Evolutionary conservation across 75 land plant genomes (phyloP).

Genomic region (Larix kaempferi): DNA sequence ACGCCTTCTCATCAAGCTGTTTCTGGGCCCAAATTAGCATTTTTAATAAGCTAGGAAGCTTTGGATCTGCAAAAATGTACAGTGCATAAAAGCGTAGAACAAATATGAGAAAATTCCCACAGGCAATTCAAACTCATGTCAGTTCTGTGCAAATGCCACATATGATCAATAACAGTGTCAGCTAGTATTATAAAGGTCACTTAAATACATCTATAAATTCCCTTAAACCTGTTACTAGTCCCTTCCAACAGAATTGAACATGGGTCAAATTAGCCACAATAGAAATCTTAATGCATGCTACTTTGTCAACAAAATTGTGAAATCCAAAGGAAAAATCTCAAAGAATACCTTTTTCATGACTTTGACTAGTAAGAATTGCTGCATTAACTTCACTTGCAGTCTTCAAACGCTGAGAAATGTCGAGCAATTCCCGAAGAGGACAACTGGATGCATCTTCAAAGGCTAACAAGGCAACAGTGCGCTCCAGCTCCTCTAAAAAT

Average conservation of each 20-base stretch:
- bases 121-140: too few species aligned
- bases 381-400: slow-evolving; percentile 98
- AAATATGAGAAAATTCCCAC: too few species aligned
- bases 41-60: slow-evolving; percentile 83
- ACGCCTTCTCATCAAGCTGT: slow-evolving; percentile 80
- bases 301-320: background rate
- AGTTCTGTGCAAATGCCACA: too few species aligned
- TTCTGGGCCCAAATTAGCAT: slow-evolving; percentile 86
- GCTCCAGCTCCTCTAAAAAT: slow-evolving; percentile 95
- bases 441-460: slow-evolving; percentile 87
- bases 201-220: too few species aligned
- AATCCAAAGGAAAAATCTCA: background rate
- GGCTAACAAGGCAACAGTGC: slow-evolving; percentile 88
- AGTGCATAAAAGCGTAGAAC: too few species aligned
- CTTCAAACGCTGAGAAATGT: slow-evolving; percentile 88
- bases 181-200: too few species aligned
- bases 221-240: too few species aligned
- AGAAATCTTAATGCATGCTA: background rate
- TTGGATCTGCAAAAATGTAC: slow-evolving; percentile 59
- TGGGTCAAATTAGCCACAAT: background rate
- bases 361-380: slow-evolving; percentile 97
- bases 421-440: slow-evolving; percentile 86
- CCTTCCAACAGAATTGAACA: background rate
- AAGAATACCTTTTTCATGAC: slow-evolving; percentile 90
- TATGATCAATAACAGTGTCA: too few species aligned